Conservation (phyloP, 768 basidiomycete species). For the Tremella mesenterica region DNA sequence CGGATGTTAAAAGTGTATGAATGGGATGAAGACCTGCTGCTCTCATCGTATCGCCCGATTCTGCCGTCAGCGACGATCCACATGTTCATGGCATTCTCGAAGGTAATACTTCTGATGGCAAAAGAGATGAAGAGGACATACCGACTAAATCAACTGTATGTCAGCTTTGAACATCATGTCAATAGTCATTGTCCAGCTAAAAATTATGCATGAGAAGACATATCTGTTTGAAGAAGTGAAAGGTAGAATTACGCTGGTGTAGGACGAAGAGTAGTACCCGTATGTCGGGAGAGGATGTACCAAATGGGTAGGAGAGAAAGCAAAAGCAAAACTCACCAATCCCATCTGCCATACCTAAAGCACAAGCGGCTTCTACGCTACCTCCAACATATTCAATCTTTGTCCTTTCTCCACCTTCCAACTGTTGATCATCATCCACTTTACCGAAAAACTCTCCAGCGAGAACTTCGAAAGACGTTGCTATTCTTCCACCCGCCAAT, state of each 20-base stretch:
- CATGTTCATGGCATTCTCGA: not conserved
- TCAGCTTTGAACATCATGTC: conserved; percentile 5
- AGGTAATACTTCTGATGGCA: not conserved
- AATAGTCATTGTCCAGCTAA: too few species aligned
- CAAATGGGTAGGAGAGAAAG: too few species aligned
- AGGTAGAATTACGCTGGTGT: too few species aligned
- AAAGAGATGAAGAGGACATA: conserved; percentile 45
- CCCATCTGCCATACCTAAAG: conserved; percentile 90
- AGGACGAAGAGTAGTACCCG: too few species aligned
- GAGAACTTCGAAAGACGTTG: conserved; percentile 89
- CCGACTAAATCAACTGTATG: conserved; percentile 82
- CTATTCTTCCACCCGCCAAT: conserved; percentile 82
- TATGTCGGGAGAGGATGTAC: too few species aligned
- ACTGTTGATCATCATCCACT: conserved; percentile 49
- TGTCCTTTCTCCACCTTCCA: conserved; percentile 57
- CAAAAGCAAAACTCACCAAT: conserved; percentile 58
- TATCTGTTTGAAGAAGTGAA: too few species aligned
- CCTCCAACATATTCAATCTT: conserved; percentile 93
- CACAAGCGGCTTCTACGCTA: conserved; percentile 95
- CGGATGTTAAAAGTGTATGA: conserved; percentile 70
- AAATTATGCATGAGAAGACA: too few species aligned
- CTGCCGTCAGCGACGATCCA: conserved; percentile 46
- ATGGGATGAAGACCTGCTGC: conserved; percentile 93
- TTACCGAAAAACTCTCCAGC: conserved; percentile 63
- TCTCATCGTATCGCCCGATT: conserved; percentile 99